phyloP scores from a whole-genome alignment of 495 filamentous ascomycete species.

The Penicillium odoratum region DNA sequence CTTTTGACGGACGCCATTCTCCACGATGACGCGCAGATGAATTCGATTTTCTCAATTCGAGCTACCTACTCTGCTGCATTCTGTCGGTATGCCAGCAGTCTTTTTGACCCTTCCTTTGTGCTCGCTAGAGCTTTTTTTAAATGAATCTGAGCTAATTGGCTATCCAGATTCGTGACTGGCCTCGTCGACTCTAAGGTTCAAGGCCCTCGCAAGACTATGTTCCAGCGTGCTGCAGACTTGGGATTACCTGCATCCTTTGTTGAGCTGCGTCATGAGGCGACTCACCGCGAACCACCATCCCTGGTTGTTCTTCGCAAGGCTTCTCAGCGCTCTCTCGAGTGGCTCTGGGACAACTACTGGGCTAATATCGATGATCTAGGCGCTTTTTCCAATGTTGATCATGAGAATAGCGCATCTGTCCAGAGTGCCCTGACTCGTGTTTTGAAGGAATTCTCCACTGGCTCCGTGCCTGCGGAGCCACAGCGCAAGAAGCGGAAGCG shows the following conservation, averaged over 20 bases:
- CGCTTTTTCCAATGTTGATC: slow-evolving; percentile 4
- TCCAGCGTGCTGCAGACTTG: slow-evolving; percentile 70
- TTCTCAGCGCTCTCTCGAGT: slow-evolving; percentile 66
- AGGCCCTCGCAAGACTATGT: slow-evolving; percentile 74
- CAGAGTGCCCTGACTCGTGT: slow-evolving; percentile 19
- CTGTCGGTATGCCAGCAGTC: slow-evolving; percentile 49
- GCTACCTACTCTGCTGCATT: slow-evolving; percentile 61
- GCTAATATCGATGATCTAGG: slow-evolving; percentile 25
- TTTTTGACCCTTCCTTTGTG: not conserved
- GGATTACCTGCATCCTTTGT: slow-evolving; percentile 83
- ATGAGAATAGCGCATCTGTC: slow-evolving; percentile 18
- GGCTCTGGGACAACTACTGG: slow-evolving; percentile 94
- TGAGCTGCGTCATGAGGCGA: slow-evolving; percentile 85
- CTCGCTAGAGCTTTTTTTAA: not conserved
- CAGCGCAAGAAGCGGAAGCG: slow-evolving; percentile 37
- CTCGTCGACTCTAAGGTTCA: slow-evolving; percentile 75
- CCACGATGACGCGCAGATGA: slow-evolving; percentile 57
- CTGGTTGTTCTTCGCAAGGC: slow-evolving; percentile 67
- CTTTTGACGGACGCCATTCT: slow-evolving; percentile 72
- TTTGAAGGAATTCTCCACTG: slow-evolving; percentile 20
- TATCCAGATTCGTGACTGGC: slow-evolving; percentile 81
- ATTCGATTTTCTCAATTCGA: slow-evolving; percentile 53
- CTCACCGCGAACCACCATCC: slow-evolving; percentile 81
- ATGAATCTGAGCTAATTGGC: slow-evolving; percentile 1
- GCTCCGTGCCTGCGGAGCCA: slow-evolving; percentile 15